phyloP scores from a whole-genome alignment of 495 filamentous ascomycete genomes.

The Trichoderma reesei region DNA sequence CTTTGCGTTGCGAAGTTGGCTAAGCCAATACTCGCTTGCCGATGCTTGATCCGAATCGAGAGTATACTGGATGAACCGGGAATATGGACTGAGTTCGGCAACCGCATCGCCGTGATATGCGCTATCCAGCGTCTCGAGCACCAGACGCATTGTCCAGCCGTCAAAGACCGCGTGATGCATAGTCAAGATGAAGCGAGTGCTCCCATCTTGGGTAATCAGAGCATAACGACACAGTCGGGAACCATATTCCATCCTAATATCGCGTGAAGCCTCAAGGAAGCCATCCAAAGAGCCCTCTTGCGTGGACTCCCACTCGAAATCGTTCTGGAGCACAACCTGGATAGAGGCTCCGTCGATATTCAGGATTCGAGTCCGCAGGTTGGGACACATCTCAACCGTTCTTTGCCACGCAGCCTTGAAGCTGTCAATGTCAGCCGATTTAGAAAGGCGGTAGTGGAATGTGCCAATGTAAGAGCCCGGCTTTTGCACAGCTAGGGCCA shows the following conservation, averaged over 20 bases:
- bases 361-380: slow-evolving; percentile 49
- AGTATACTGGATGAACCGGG: background rate
- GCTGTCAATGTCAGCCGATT: background rate
- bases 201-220: background rate
- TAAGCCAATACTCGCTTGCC: background rate
- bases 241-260: background rate
- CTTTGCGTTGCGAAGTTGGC: background rate
- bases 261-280: slow-evolving; percentile 7
- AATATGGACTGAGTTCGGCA: background rate
- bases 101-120: background rate
- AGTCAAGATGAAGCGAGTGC: slow-evolving; percentile 12
- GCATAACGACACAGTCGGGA: slow-evolving; percentile 2
- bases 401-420: slow-evolving; percentile 7
- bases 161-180: slow-evolving; percentile 2
- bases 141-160: background rate
- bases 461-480: background rate
- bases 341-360: slow-evolving; percentile 13
- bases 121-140: background rate
- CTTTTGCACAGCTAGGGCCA: background rate
- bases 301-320: background rate
- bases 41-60: background rate
- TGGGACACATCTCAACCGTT: slow-evolving; percentile 26
- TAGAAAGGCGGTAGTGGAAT: background rate
- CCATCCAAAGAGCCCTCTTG: background rate
- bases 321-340: slow-evolving; percentile 14